Evolutionary conservation across 192 early-diverging fungal genomes (phyloP).

Genomic region (Rhizoclosmatium sp.): DNA sequence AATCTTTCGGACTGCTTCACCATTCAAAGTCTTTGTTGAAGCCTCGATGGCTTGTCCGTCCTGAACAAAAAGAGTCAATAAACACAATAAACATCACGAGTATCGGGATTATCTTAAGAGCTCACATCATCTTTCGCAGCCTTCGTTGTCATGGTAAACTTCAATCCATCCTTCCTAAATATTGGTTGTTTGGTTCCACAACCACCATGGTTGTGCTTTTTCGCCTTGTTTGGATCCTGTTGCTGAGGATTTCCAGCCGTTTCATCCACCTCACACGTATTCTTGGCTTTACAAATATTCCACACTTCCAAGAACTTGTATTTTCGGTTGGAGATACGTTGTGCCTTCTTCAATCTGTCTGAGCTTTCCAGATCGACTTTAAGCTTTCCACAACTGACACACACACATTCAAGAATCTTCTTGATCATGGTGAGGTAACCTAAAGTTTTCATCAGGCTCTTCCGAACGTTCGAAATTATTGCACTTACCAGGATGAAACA

Average conservation of each 20-base stretch:
- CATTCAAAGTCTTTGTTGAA: conserved; percentile 60
- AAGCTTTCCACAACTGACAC: conserved; percentile 91
- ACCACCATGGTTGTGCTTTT: conserved; percentile 77
- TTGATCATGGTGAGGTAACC: conserved; percentile 94
- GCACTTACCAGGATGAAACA: conserved; percentile 86
- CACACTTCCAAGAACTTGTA: conserved; percentile 82
- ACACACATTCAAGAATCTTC: conserved; percentile 97
- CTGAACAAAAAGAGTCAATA: too few relatives aligned
- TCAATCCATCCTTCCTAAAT: conserved; percentile 82
- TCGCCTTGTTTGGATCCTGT: conserved; percentile 41
- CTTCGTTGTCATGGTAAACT: conserved; percentile 59
- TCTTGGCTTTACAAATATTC: conserved; percentile 85
- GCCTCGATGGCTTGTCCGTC: conserved; percentile 45
- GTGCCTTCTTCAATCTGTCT: conserved; percentile 47
- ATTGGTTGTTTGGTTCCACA: conserved; percentile 86
- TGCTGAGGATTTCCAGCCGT: conserved; percentile 56
- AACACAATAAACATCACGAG: too few relatives aligned
- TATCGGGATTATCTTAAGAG: too few relatives aligned
- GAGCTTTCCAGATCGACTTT: conserved; percentile 80
- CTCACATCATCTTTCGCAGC: conserved; percentile 34
- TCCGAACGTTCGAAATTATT: not conserved
- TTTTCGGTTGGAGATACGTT: conserved; percentile 44
- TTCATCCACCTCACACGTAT: conserved; percentile 79
- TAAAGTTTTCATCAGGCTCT: conserved; percentile 32
- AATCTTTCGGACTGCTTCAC: conserved; percentile 80